These are phyloP conservation scores for Vigna mungo DNA, from an alignment of 306 rosid species.

Conservation along the genomic window DNA sequence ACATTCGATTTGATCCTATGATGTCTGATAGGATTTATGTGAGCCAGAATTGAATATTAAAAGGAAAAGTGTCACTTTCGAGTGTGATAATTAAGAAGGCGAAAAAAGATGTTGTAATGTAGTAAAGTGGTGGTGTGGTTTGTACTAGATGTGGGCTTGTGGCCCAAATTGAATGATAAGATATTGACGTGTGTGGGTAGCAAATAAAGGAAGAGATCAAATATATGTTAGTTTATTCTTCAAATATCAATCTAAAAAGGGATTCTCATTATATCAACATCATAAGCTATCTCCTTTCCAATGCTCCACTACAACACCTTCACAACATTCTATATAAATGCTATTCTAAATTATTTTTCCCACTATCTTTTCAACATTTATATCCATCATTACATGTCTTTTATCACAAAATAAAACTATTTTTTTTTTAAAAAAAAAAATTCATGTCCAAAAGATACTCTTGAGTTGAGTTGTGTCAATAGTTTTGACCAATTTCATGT, in stretches of 20 bases:
- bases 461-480: no score
- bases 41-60: not conserved
- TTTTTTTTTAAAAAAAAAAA: no score
- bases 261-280: conserved; percentile 14
- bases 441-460: no score
- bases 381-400: not conserved
- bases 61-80: conserved; percentile 23
- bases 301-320: conserved; percentile 39
- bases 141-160: not conserved
- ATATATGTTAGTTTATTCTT: not conserved
- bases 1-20: conserved; percentile 9
- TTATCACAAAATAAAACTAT: no score
- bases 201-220: conserved; percentile 19
- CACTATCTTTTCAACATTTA: not conserved
- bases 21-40: not conserved
- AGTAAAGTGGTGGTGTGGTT: not conserved
- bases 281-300: conserved; percentile 14
- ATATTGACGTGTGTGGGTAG: not conserved
- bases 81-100: not conserved
- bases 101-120: not conserved
- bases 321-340: not conserved
- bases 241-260: conserved; percentile 20
- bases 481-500: no score
- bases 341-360: not conserved
- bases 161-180: not conserved